Evolutionary conservation across 2,329 filamentous ascomycete species (phyloP), one percentile per base, ranked within the genome.

Genomic region (Cladosporium austrohemisphaericum): DNA sequence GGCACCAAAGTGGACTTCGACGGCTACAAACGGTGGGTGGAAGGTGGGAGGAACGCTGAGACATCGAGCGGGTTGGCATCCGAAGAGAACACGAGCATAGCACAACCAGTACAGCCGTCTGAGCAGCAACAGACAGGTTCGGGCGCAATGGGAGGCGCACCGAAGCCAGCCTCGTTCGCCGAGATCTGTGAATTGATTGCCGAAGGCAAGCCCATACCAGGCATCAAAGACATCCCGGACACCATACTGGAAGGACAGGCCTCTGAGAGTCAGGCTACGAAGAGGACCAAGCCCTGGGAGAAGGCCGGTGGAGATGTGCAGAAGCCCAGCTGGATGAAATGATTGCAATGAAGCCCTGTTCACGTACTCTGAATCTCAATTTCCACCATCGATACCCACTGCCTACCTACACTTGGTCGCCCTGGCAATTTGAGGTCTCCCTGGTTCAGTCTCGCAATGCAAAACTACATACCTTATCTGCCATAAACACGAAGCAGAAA

Each of bases 121-220:
- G 40, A 28, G 52, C 49, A 50, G n/a, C 29, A 43, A 9, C 18
- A 16, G n/a, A 5, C 47, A 43, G 70, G 29, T 20, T 44, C 52
- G 7, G 60, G 57, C 8, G 60, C 58, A 10, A 59, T 64, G 56
- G 58, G 48, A 45, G 75, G 79, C 37, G 85, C 88, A 29, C 79
- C 81, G 1, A 95, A 95, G 60, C 90, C 90, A 3, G 84, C 83
- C 41, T 85, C 83, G 1, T 95, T 96, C 67, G 85, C 87, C 6
- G 83, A 92, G 57, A 89, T 96, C 54, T 84, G 95, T 49, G 85
- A 88, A 60, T 79, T 95, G 48, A 87, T 96, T 47, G 87, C 88
- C 19, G 84, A 82, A 22, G 89, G 89, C 46, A 83, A 88, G 59
- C 84, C 87, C 0, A 85, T 96, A 35, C 89, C 90, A 1, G 91